Percentiles rank a stretch among this genome's conserved stretches.
phyloP scores from a whole-genome alignment of 73 alveolate species.

The Tetrahymena elliotti region DNA sequence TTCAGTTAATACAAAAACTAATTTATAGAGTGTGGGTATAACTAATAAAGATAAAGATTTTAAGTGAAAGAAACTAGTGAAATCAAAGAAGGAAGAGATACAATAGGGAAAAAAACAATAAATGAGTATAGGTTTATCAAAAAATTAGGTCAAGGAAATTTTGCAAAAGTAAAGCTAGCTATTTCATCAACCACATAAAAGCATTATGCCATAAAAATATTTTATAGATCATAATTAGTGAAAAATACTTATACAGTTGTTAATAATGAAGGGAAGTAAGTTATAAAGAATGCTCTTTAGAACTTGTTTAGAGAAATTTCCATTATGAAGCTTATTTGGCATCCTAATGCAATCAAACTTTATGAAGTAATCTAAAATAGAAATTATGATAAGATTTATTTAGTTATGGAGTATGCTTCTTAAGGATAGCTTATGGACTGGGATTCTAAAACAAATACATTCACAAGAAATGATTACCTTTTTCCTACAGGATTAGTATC shows the following conservation, averaged over 20 bases:
- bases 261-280: not conserved
- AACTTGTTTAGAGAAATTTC: slow-evolving; percentile 11
- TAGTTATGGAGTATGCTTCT: slow-evolving; percentile 18
- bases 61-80: not conserved
- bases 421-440: slow-evolving; percentile 13
- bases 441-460: not conserved
- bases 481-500: not conserved
- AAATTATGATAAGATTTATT: not conserved
- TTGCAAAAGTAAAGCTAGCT: not conserved
- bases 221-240: not conserved
- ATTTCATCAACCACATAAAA: not conserved
- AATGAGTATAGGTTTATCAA: not conserved
- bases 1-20: not conserved
- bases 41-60: not conserved
- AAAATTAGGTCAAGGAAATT: not conserved
- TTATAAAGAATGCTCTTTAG: not conserved
- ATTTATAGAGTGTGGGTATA: not conserved
- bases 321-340: not conserved
- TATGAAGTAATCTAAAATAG: slow-evolving; percentile 3
- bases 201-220: not conserved
- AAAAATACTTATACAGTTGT: not conserved
- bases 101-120: not conserved
- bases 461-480: not conserved
- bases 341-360: slow-evolving; percentile 10
- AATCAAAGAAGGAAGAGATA: not conserved